Evolutionary conservation across 108 stramenopile genomes (phyloP).

Genomic region (Aurantiochytrium sp.): DNA sequence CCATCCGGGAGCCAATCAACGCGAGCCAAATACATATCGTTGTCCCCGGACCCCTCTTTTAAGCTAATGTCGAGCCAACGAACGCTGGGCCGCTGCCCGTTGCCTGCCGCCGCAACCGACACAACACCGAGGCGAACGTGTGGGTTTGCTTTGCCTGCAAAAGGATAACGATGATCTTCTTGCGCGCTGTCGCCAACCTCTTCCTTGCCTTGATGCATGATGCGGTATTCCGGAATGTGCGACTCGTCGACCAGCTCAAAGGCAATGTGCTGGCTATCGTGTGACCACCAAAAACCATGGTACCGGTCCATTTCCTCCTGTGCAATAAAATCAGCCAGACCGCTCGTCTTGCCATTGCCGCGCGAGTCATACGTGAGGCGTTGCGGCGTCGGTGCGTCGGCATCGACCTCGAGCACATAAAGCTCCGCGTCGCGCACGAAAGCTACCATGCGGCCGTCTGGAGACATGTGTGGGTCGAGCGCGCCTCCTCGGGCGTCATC

Average conservation of each 20-base stretch:
- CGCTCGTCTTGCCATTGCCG: conserved; percentile 58
- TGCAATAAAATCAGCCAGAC: conserved; percentile 80
- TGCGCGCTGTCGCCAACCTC: conserved; percentile 31
- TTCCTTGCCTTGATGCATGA: conserved; percentile 58
- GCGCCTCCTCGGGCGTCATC: conserved; percentile 27
- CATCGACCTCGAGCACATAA: conserved; percentile 18
- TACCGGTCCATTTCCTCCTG: conserved; percentile 93
- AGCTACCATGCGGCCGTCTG: conserved; percentile 49
- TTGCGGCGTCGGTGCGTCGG: conserved; percentile 16
- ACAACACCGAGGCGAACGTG: conserved; percentile 61
- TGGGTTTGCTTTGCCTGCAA: conserved; percentile 78
- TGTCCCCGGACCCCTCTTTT: conserved; percentile 52
- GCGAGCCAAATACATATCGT: conserved; percentile 70
- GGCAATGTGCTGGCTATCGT: conserved; percentile 54
- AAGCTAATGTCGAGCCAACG: conserved; percentile 22
- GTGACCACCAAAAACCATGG: conserved; percentile 80
- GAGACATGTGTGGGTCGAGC: conserved; percentile 55
- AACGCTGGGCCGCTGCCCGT: neutral
- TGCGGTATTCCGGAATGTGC: conserved; percentile 66
- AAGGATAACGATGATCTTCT: conserved; percentile 86
- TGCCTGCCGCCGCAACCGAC: conserved; percentile 16
- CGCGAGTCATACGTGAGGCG: conserved; percentile 38
- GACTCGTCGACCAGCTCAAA: conserved; percentile 74
- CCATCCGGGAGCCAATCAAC: conserved; percentile 73
- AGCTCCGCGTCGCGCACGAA: conserved; percentile 54